A percentile compares a stretch with the other conserved stretches of the same genome.
Conservation (phyloP, 75 land plant genomes). For the Selaginella tamariscina region DNA sequence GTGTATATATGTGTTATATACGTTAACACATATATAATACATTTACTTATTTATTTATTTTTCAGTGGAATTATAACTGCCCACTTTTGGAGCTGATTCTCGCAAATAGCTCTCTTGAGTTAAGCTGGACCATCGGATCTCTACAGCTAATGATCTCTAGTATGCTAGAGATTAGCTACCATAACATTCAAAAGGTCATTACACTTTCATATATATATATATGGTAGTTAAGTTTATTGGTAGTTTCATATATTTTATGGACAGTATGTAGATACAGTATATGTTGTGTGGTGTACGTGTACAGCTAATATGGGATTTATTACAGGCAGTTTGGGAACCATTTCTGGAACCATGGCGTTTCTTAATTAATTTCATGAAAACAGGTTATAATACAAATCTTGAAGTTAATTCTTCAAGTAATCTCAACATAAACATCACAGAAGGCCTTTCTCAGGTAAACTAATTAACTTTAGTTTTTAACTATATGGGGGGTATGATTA, state of each 20-base stretch:
- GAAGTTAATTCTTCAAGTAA: slow-evolving; percentile 35
- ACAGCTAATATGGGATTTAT: no score
- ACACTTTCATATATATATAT: not conserved
- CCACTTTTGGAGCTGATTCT: slow-evolving; percentile 60
- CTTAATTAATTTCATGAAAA: slow-evolving; percentile 23
- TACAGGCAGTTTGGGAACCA: slow-evolving; percentile 94
- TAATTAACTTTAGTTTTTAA: slow-evolving; percentile 6
- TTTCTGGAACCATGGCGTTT: slow-evolving; percentile 82
- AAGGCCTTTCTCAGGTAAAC: slow-evolving; percentile 75
- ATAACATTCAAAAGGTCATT: slow-evolving; percentile 80
- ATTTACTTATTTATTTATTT: not conserved
- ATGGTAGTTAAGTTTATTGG: no score
- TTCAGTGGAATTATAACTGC: slow-evolving; percentile 71
- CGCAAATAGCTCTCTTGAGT: slow-evolving; percentile 23
- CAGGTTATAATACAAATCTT: slow-evolving; percentile 33
- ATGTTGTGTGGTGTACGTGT: no score
- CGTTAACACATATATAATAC: no score
- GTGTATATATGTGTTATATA: no score
- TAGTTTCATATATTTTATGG: not conserved
- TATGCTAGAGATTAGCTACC: slow-evolving; percentile 57
- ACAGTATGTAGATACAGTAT: no score
- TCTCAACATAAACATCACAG: slow-evolving; percentile 82
- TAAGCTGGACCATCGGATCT: slow-evolving; percentile 12
- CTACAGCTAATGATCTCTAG: slow-evolving; percentile 25
- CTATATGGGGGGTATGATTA: not conserved